Percentiles rank a stretch among this genome's conserved stretches.
phyloP scores from a whole-genome alignment of 192 early-diverging fungal species.

The Spizellomyces sp. region DNA sequence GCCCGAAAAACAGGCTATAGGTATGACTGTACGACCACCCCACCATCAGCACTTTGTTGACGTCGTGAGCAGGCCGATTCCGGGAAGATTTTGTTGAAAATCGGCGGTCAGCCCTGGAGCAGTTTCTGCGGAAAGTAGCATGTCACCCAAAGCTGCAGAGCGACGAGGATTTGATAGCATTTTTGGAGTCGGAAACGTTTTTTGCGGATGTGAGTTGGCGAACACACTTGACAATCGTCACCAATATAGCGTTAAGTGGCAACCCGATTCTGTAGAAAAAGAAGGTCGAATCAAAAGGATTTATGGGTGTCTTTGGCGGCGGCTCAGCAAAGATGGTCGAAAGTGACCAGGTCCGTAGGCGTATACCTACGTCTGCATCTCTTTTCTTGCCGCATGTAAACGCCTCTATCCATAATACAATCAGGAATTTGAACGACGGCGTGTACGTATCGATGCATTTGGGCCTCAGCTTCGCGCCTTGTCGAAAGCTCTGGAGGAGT shows the following conservation, averaged over 20 bases:
- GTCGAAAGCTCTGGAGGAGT: slow-evolving; percentile 74
- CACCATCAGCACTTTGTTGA: too few species aligned
- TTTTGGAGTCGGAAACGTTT: slow-evolving; percentile 88
- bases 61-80: slow-evolving; percentile 67
- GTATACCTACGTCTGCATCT: slow-evolving; percentile 6
- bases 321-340: background rate
- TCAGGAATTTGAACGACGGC: slow-evolving; percentile 78
- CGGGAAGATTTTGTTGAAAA: slow-evolving; percentile 95
- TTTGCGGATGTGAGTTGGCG: slow-evolving; percentile 54
- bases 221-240: background rate
- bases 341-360: background rate
- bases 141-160: slow-evolving; percentile 80
- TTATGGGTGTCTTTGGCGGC: slow-evolving; percentile 17
- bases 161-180: slow-evolving; percentile 80
- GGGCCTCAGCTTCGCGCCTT: slow-evolving; percentile 79
- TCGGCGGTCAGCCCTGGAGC: slow-evolving; percentile 79
- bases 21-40: slow-evolving; percentile 38
- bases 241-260: background rate
- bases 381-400: background rate
- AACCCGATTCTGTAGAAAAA: slow-evolving; percentile 20
- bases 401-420: slow-evolving; percentile 35
- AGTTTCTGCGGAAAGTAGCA: slow-evolving; percentile 78
- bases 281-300: slow-evolving; percentile 18
- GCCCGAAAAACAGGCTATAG: slow-evolving; percentile 90
- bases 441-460: slow-evolving; percentile 71